Percentiles rank a stretch among this genome's conserved stretches.
These are phyloP conservation scores for Sarocladium brachiariae DNA, from an alignment of 2,329 filamentous ascomycete genomes.

Conservation along the genomic window DNA sequence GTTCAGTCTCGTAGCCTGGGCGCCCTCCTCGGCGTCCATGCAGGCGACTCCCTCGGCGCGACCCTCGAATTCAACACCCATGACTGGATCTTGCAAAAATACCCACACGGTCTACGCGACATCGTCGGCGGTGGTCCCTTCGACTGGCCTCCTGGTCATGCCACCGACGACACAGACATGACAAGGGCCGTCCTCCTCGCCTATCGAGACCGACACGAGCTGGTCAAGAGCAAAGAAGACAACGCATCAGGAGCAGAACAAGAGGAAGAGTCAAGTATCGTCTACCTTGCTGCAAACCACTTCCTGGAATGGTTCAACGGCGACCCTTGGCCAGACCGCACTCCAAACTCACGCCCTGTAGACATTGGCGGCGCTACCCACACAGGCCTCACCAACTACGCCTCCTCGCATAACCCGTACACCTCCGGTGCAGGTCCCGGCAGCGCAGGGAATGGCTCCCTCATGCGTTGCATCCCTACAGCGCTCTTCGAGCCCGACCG, in stretches of 20 bases:
- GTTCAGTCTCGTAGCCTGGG: slow-evolving; percentile 28
- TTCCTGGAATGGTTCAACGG: slow-evolving; percentile 36
- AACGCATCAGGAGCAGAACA: neutral
- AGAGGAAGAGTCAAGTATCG: slow-evolving; percentile 20
- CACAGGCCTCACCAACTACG: slow-evolving; percentile 25
- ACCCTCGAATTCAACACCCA: slow-evolving; percentile 36
- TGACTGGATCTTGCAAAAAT: slow-evolving; percentile 21
- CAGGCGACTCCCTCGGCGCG: slow-evolving; percentile 40
- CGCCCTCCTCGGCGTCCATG: slow-evolving; percentile 38
- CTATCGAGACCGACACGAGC: slow-evolving; percentile 23
- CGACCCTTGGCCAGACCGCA: slow-evolving; percentile 32
- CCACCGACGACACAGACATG: slow-evolving; percentile 42
- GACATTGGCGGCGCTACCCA: slow-evolving; percentile 36
- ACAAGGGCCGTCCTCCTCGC: slow-evolving; percentile 38
- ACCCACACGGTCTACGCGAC: slow-evolving; percentile 32
- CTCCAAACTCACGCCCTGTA: slow-evolving; percentile 22
- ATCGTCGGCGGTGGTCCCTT: slow-evolving; percentile 40
- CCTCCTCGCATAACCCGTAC: slow-evolving; percentile 20
- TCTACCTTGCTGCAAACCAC: slow-evolving; percentile 27
- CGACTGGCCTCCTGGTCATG: slow-evolving; percentile 33
- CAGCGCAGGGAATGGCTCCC: slow-evolving; percentile 35
- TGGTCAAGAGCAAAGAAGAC: neutral
- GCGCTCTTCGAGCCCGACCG: slow-evolving; percentile 29
- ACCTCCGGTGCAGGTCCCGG: slow-evolving; percentile 30
- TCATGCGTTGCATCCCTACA: slow-evolving; percentile 42